Base-by-base conservation (phyloP, 352 stramenopile species). In the Phytophthora nicotianae region DNA sequence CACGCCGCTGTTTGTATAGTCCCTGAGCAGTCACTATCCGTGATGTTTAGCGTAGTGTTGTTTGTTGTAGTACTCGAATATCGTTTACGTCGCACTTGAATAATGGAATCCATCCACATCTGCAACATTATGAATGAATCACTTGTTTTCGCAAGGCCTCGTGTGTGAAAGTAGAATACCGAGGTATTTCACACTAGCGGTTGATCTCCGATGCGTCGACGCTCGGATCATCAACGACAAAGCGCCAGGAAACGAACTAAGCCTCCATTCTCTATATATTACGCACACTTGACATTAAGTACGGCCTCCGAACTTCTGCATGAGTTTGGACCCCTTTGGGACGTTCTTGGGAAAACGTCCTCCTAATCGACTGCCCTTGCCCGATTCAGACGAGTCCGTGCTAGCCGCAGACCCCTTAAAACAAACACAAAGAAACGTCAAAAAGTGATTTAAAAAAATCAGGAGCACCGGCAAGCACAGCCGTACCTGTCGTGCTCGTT, bases 271-370 rank as follows among this genome's bases (percentile, higher is more conserved):
- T 50, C 27, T 20, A 46, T 58, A 58, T 58, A 64, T 64, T 50
- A 55, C 56, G 24, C 32, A 40, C 29, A 41, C 2, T 37, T 54
- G 16, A 23, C 13, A 19, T 52, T 68, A 72, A 24, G 26, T 57
- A 14, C 74, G 64, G 0, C 49, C 52, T 5, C 73, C 74, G 24
- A 92, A 84, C 69, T 92, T 92, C 60, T 90, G 83, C 77, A 91
- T 68, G 37, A 92, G 75, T 47, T 92, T 92, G 8, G 78, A 88
- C 10, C 62, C 69, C 38, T 72, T 74, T 23, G 60, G 51, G 16
- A 61, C 58, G 16, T 69, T 64, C 72, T 74, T 58, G 21, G 74
- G 41, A 61, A 79, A 74, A 17, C 58, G 60, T 38, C 80, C 72
- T 35, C 73, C 74, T 16, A 86, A 33, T 40, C 80, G 75, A 27